Conservation (phyloP, 208 protist species). For the Tritrichomonas musculus region DNA sequence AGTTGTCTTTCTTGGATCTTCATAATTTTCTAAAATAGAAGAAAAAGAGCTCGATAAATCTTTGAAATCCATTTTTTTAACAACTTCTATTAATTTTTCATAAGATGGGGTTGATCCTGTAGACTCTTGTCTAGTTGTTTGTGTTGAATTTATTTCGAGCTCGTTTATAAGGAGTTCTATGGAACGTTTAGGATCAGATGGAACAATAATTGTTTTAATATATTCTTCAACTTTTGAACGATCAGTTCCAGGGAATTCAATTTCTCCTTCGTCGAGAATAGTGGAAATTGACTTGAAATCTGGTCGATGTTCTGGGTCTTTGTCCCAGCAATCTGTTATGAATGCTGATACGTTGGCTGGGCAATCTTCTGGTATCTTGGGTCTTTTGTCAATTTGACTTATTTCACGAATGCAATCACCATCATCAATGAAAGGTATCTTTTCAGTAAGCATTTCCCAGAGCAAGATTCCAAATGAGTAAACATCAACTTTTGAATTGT, state of each 20-base stretch:
- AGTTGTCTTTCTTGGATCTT: too few relatives aligned
- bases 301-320: background rate
- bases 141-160: too few relatives aligned
- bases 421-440: background rate
- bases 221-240: background rate
- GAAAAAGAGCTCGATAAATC: too few relatives aligned
- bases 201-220: background rate
- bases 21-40: too few relatives aligned
- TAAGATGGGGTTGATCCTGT: too few relatives aligned
- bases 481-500: background rate
- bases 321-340: background rate
- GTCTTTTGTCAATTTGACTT: background rate
- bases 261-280: background rate
- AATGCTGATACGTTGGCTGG: background rate
- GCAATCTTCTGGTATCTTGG: background rate
- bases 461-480: background rate
- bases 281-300: background rate
- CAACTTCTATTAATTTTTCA: too few relatives aligned
- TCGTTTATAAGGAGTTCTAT: too few relatives aligned
- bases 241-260: background rate
- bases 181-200: too few relatives aligned
- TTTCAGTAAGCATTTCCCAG: conserved; percentile 12
- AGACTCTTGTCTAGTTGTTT: too few relatives aligned
- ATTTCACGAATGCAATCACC: background rate
- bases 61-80: too few relatives aligned